Evolutionary conservation across 2,329 filamentous ascomycete genomes (phyloP).

Genomic region (Emydomyces testavorans): DNA sequence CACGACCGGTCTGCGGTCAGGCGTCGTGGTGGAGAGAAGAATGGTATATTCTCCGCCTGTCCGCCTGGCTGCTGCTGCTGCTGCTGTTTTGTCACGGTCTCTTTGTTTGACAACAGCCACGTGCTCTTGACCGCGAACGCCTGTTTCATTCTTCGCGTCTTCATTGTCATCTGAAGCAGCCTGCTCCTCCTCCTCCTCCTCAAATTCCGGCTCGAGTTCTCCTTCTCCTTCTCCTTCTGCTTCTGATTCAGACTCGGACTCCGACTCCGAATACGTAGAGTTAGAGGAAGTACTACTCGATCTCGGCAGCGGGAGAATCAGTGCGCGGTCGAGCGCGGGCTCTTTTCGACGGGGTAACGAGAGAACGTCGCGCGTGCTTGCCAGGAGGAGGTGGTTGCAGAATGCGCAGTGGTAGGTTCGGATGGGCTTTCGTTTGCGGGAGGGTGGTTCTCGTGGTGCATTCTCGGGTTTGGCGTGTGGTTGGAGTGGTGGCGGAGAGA

Average conservation of each 20-base stretch:
- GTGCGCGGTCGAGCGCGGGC: constrained; percentile 42
- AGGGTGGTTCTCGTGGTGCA: background rate
- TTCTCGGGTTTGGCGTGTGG: background rate
- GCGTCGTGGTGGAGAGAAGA: constrained; percentile 40
- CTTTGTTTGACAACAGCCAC: too few species aligned
- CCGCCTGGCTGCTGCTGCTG: background rate
- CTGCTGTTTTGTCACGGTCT: background rate
- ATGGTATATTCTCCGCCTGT: constrained; percentile 36
- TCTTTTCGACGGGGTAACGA: constrained; percentile 42
- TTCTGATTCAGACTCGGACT: constrained; percentile 11
- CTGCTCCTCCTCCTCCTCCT: constrained; percentile 17
- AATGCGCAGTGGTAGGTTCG: constrained; percentile 50
- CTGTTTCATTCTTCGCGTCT: constrained; percentile 10
- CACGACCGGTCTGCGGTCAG: constrained; percentile 41
- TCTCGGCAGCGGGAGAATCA: constrained; percentile 45
- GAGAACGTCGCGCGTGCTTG: constrained; percentile 44
- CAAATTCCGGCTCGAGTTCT: constrained; percentile 13
- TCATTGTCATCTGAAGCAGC: constrained; percentile 10
- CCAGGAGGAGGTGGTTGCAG: constrained; percentile 54
- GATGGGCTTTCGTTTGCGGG: constrained; percentile 24
- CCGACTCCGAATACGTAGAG: constrained; percentile 16
- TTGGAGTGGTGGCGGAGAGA: background rate
- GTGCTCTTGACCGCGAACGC: too few species aligned
- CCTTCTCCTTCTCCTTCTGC: constrained; percentile 11
- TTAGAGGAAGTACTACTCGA: constrained; percentile 8